These are phyloP conservation scores for Torulaspora microellipsoides DNA, from an alignment of 805 yeast genomes.

Conservation along the genomic window DNA sequence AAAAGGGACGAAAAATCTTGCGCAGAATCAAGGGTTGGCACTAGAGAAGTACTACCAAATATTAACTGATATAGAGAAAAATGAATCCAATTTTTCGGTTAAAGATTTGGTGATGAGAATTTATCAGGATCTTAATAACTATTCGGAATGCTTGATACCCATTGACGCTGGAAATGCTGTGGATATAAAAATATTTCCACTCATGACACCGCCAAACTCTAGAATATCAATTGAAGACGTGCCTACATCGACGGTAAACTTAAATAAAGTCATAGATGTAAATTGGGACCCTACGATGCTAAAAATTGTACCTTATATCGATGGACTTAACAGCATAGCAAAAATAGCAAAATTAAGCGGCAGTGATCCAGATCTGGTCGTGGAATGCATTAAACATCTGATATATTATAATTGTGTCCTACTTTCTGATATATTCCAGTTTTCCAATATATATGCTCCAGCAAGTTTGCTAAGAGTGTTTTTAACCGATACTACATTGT, in stretches of 20 bases:
- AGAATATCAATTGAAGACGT: slow-evolving; percentile 77
- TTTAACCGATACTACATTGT: slow-evolving; percentile 57
- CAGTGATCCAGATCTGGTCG: slow-evolving; percentile 72
- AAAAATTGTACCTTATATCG: slow-evolving; percentile 75
- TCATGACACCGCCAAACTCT: slow-evolving; percentile 77
- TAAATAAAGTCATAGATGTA: slow-evolving; percentile 70
- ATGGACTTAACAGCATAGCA: slow-evolving; percentile 81
- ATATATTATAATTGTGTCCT: slow-evolving; percentile 85
- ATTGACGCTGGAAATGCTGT: slow-evolving; percentile 84
- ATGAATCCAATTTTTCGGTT: slow-evolving; percentile 43
- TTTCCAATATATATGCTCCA: slow-evolving; percentile 82
- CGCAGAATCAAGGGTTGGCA: slow-evolving; percentile 6
- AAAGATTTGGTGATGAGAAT: slow-evolving; percentile 81
- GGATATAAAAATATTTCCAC: slow-evolving; percentile 90
- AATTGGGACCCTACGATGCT: slow-evolving; percentile 98
- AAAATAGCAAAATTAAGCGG: slow-evolving; percentile 74
- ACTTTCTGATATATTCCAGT: slow-evolving; percentile 83
- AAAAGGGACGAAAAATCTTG: slow-evolving; percentile 7
- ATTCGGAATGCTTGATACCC: slow-evolving; percentile 93
- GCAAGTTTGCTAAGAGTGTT: slow-evolving; percentile 72
- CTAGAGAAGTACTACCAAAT: slow-evolving; percentile 28
- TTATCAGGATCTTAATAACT: slow-evolving; percentile 90
- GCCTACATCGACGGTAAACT: slow-evolving; percentile 81
- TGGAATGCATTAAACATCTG: slow-evolving; percentile 85
- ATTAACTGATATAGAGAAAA: slow-evolving; percentile 24